These are phyloP conservation scores for Tetrapisispora fleetii DNA, from an alignment of 805 yeast species.

Conservation along the genomic window DNA sequence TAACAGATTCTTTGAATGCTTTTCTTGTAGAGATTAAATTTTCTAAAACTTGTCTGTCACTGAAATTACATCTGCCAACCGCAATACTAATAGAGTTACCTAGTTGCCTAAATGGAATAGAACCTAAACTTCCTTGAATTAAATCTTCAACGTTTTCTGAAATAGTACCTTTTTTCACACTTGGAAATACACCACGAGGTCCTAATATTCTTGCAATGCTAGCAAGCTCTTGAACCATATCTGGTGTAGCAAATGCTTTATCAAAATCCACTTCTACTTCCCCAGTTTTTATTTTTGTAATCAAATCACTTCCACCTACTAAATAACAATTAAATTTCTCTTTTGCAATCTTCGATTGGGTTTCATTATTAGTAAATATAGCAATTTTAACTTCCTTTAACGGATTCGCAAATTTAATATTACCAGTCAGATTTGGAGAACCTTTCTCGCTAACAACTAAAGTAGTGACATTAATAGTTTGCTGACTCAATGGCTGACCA, in stretches of 20 bases:
- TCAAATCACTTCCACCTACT: slow-evolving; percentile 65
- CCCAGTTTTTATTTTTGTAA: slow-evolving; percentile 49
- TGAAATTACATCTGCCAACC: slow-evolving; percentile 67
- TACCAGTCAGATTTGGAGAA: slow-evolving; percentile 63
- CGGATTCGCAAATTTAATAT: slow-evolving; percentile 62
- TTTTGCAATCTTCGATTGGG: slow-evolving; percentile 42
- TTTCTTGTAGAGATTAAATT: slow-evolving; percentile 60
- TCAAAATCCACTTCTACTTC: slow-evolving; percentile 49
- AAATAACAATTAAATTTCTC: slow-evolving; percentile 46
- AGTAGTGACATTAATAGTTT: slow-evolving; percentile 59
- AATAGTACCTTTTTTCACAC: slow-evolving; percentile 78
- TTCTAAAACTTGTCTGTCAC: slow-evolving; percentile 63
- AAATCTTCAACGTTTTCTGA: slow-evolving; percentile 49
- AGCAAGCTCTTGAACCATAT: slow-evolving; percentile 50
- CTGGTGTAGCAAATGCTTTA: slow-evolving; percentile 79
- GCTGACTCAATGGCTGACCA: slow-evolving; percentile 64
- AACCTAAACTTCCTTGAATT: slow-evolving; percentile 49
- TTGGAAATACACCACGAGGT: slow-evolving; percentile 84
- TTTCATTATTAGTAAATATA: slow-evolving; percentile 55
- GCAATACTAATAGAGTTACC: slow-evolving; percentile 52
- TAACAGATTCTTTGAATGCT: slow-evolving; percentile 45
- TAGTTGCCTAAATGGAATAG: slow-evolving; percentile 70
- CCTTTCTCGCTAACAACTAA: slow-evolving; percentile 66
- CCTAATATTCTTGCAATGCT: slow-evolving; percentile 75
- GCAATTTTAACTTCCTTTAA: slow-evolving; percentile 54